These are phyloP conservation scores for Lactifluus hygrophoroides DNA, from an alignment of 768 basidiomycete species.

Conservation along the genomic window DNA sequence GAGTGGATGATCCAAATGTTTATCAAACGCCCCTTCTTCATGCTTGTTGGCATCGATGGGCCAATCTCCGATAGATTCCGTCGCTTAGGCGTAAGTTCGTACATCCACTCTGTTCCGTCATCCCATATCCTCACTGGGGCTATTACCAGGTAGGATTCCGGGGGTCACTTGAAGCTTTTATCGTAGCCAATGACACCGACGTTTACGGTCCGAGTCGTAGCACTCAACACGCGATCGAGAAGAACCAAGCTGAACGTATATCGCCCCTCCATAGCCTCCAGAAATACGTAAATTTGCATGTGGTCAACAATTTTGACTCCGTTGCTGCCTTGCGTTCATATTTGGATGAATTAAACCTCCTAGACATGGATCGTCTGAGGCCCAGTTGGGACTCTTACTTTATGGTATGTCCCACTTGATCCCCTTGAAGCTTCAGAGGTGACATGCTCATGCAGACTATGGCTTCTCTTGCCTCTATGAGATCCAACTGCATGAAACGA, in stretches of 20 bases:
- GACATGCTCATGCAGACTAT: constrained; percentile 47
- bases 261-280: constrained; percentile 24
- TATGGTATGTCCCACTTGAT: constrained; percentile 51
- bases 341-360: constrained; percentile 59
- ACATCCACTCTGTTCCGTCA: not conserved
- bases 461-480: constrained; percentile 78
- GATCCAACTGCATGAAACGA: constrained; percentile 96
- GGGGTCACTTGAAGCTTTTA: constrained; percentile 60
- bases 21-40: constrained; percentile 80
- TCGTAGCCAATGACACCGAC: constrained; percentile 58
- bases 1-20: constrained; percentile 56
- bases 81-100: constrained; percentile 44
- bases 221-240: not conserved
- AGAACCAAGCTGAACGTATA: not conserved
- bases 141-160: constrained; percentile 6
- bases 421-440: not conserved
- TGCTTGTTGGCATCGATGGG: constrained; percentile 78
- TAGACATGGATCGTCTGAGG: constrained; percentile 66
- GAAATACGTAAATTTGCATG: constrained; percentile 50
- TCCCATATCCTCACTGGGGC: constrained; percentile 11
- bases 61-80: constrained; percentile 63
- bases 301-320: constrained; percentile 56
- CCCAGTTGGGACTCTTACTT: constrained; percentile 97
- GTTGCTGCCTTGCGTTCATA: constrained; percentile 48
- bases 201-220: constrained; percentile 43